Percentiles rank a stretch among this genome's conserved stretches.
phyloP scores from a whole-genome alignment of 2,329 filamentous ascomycete genomes.

The Cytospora chrysosperma region DNA sequence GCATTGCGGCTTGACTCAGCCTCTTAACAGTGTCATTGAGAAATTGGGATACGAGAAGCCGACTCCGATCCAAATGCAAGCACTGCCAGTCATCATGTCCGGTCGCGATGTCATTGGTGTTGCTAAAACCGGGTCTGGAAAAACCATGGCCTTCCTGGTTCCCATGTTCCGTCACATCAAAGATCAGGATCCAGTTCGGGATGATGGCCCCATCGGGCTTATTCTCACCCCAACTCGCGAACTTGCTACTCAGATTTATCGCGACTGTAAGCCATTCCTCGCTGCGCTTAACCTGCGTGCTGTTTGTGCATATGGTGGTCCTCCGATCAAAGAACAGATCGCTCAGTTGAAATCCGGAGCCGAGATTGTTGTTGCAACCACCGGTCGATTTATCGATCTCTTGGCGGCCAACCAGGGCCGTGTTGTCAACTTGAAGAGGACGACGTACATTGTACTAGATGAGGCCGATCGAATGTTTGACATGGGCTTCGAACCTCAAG shows the following conservation, averaged over 20 bases:
- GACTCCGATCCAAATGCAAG: slow-evolving; percentile 93
- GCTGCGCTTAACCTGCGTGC: slow-evolving; percentile 82
- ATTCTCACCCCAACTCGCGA: slow-evolving; percentile 95
- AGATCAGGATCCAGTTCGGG: slow-evolving; percentile 79
- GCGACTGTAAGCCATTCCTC: slow-evolving; percentile 91
- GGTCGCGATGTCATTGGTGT: slow-evolving; percentile 94
- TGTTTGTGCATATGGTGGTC: slow-evolving; percentile 91
- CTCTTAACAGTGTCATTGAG: slow-evolving; percentile 82
- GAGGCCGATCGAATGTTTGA: slow-evolving; percentile 99
- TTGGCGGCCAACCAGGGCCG: slow-evolving; percentile 90
- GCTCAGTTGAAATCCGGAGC: slow-evolving; percentile 93
- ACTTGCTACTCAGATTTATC: slow-evolving; percentile 88
- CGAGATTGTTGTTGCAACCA: slow-evolving; percentile 92
- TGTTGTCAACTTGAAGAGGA: slow-evolving; percentile 84
- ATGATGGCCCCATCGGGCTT: slow-evolving; percentile 83
- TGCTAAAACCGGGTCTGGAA: slow-evolving; percentile 96
- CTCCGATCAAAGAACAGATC: slow-evolving; percentile 96
- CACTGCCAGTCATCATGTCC: slow-evolving; percentile 92
- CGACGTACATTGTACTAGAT: slow-evolving; percentile 93
- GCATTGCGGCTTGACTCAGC: slow-evolving; percentile 85
- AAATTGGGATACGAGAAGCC: slow-evolving; percentile 82
- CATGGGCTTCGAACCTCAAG: slow-evolving; percentile 98
- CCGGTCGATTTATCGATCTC: slow-evolving; percentile 93
- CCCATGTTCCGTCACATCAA: slow-evolving; percentile 99
- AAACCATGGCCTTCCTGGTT: slow-evolving; percentile 91